Evolutionary conservation across 352 stramenopile species (phyloP).

Genomic region (Phytophthora lateralis): DNA sequence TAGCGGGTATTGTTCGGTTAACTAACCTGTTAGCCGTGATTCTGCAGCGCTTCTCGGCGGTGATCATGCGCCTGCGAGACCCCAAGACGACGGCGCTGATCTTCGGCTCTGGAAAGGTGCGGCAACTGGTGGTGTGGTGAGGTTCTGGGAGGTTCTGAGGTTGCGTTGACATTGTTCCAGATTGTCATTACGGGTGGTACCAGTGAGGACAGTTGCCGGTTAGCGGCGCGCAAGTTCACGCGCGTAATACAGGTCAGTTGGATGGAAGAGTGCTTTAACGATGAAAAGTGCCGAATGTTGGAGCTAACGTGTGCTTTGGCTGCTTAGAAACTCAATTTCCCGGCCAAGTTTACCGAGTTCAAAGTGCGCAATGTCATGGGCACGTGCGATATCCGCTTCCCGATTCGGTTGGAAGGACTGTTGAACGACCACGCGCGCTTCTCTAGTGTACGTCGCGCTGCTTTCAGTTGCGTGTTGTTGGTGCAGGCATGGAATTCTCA

Average conservation of each 20-base stretch:
- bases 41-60: slow-evolving; percentile 92
- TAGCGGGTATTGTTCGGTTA: not conserved
- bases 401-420: slow-evolving; percentile 98
- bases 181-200: slow-evolving; percentile 87
- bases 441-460: slow-evolving; percentile 77
- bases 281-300: not conserved
- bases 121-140: not conserved
- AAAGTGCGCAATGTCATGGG: slow-evolving; percentile 98
- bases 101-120: slow-evolving; percentile 95
- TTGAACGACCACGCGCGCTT: slow-evolving; percentile 96
- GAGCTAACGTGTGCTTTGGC: not conserved
- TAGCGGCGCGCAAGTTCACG: slow-evolving; percentile 87
- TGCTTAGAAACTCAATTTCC: slow-evolving; percentile 88
- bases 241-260: slow-evolving; percentile 77
- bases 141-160: not conserved
- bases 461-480: slow-evolving; percentile 29
- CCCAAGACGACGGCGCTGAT: slow-evolving; percentile 98
- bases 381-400: slow-evolving; percentile 98
- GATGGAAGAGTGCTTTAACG: not conserved
- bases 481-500: slow-evolving; percentile 88
- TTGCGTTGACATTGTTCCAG: slow-evolving; percentile 29
- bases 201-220: slow-evolving; percentile 81
- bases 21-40: not conserved
- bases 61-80: slow-evolving; percentile 96
- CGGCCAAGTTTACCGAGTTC: slow-evolving; percentile 87